Evolutionary conservation across 768 basidiomycete genomes (phyloP), one percentile per base, ranked within the genome.

Genomic region (Mycena epipterygia): DNA sequence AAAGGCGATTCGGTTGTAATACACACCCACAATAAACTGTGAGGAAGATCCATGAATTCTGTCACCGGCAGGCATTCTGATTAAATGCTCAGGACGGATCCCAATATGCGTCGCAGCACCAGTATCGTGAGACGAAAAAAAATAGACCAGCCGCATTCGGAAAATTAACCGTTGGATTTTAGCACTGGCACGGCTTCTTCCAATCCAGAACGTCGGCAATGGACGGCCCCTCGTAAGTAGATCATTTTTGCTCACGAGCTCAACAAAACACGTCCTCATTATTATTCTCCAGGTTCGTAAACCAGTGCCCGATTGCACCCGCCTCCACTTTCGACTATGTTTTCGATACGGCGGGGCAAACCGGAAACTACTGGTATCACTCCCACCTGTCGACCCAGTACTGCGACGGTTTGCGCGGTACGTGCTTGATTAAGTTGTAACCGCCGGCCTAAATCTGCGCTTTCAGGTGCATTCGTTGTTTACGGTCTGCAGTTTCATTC

Each of bases 381-480:
- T 85, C 84, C 17, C 87, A 88, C 65, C 76, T 81, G 48, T 80
- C 80, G 7, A 88, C n/a, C n/a, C n/a, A n/a, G n/a, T n/a, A n/a
- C n/a, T n/a, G n/a, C n/a, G n/a, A n/a, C n/a, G n/a, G n/a, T 71
- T 88, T 87, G 67, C 87, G 87, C 33, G 87, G 88, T 62, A 87
- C 86, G 71, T 83, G 37, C 16, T 39, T 39, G 37, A 48, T 25
- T 48, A 39, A 16, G 8, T 16, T 39, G 9, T 16, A 39, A 39
- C 16, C 16, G 16, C 37, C 16, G 37, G 81, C 5, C n/a, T 9
- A 21, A 14, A 13, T 9, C 27, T 41, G 14, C 8, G 37, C 16
- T 39, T n/a, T 6, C 29, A 55, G 67, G 69, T 1, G 70, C 70
- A 1, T 66, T 71, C 32, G 70, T 71, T 46, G 70, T 71, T 6